A percentile compares a stretch with the other conserved stretches of the same genome.
Evolutionary conservation across 176 grass and related monocot species (phyloP).

Genomic region (Tuctoria greenei): DNA sequence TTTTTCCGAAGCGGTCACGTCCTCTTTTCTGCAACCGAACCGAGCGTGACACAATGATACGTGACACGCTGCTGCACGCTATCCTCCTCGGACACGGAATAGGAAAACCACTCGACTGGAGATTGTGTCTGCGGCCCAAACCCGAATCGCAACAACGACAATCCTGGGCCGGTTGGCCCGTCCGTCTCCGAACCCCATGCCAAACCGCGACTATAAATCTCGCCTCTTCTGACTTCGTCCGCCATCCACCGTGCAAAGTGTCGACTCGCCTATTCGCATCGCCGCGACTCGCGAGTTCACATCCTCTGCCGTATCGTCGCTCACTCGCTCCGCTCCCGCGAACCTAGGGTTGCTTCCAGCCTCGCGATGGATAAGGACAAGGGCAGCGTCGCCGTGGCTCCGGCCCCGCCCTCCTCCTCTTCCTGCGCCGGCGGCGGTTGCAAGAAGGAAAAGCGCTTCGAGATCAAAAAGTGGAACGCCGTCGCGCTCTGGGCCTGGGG

Average conservation of each 20-base stretch:
- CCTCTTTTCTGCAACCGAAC: too few species aligned
- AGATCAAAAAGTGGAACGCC: conserved; percentile 99
- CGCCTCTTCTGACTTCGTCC: too few species aligned
- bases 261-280: neutral
- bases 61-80: too few species aligned
- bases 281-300: too few species aligned
- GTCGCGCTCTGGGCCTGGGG: conserved; percentile 99
- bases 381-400: conserved; percentile 48
- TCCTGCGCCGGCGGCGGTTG: conserved; percentile 2
- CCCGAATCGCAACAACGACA: too few species aligned
- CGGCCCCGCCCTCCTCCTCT: conserved; percentile 25
- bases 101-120: too few species aligned
- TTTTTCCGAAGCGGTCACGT: too few species aligned
- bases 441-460: conserved; percentile 86
- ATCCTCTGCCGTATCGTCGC: too few species aligned
- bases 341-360: conserved; percentile 19
- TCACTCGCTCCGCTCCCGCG: neutral
- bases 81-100: too few species aligned
- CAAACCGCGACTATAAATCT: neutral
- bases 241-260: neutral
- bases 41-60: too few species aligned
- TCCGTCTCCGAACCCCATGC: neutral
- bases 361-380: conserved; percentile 50
- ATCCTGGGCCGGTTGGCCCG: too few species aligned
- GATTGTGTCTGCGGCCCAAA: too few species aligned